These are phyloP conservation scores for Podila clonocystis DNA, from an alignment of 192 early-diverging fungal species.

Conservation along the genomic window DNA sequence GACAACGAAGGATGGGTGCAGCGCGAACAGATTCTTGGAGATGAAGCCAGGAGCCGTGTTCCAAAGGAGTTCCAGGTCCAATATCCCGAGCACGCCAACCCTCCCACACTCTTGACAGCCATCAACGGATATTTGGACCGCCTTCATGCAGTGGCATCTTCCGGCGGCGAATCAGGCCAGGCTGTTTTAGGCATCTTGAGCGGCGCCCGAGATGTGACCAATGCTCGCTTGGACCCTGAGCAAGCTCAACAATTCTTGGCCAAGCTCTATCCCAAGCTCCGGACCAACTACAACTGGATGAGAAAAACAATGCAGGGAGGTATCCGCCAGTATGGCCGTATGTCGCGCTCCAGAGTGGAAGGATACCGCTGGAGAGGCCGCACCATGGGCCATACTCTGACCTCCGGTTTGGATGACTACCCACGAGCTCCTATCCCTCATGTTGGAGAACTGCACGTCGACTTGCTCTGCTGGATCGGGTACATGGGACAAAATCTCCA, in stretches of 20 bases:
- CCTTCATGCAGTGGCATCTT: conserved; percentile 23
- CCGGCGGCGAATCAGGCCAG: background rate
- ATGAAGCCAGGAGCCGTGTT: conserved; percentile 89
- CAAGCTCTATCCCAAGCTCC: conserved; percentile 70
- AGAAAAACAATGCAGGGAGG: conserved; percentile 80
- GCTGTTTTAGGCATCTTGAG: conserved; percentile 5
- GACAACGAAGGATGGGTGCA: conserved; percentile 92
- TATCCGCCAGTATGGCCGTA: conserved; percentile 57
- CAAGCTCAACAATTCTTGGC: conserved; percentile 59
- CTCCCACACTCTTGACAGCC: conserved; percentile 84
- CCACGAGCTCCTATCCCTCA: conserved; percentile 81
- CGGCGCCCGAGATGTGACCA: conserved; percentile 24
- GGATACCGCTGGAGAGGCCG: conserved; percentile 94
- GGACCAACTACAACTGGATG: conserved; percentile 83
- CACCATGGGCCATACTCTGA: conserved; percentile 83
- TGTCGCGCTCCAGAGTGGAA: conserved; percentile 55
- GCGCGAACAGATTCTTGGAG: conserved; percentile 93
- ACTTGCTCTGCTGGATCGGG: conserved; percentile 83
- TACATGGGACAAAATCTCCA: conserved; percentile 66
- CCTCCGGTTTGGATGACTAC: conserved; percentile 95
- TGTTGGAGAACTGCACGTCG: conserved; percentile 80
- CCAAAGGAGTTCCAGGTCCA: conserved; percentile 93
- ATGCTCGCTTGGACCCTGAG: conserved; percentile 52
- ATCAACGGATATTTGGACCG: conserved; percentile 75
- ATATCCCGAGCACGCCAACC: conserved; percentile 92